Percentiles rank a stretch among this genome's conserved stretches.
Evolutionary conservation across 139 green algal genomes (phyloP).

Genomic region (Tetradesmus obliquus): DNA sequence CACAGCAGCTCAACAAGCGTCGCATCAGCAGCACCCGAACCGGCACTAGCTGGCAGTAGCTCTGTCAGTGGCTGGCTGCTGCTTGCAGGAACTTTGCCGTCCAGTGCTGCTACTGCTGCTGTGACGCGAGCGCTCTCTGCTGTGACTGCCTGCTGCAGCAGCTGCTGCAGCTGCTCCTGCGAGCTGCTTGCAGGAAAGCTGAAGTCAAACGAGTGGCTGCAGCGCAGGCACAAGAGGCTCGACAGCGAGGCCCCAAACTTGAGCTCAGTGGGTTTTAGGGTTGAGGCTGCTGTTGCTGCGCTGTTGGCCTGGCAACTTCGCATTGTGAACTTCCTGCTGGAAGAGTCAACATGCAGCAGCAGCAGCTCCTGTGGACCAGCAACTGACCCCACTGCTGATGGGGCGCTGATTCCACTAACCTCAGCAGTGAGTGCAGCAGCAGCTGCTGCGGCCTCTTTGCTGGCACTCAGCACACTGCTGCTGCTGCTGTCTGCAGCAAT

Average conservation of each 20-base stretch:
- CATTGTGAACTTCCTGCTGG: conserved; percentile 48
- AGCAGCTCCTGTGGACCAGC: conserved; percentile 41
- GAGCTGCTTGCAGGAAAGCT: conserved; percentile 31
- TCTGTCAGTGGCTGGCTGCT: background rate
- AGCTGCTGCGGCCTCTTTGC: conserved; percentile 5
- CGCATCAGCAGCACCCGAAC: background rate
- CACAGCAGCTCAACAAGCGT: conserved; percentile 14
- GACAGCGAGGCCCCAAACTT: conserved; percentile 45
- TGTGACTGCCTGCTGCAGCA: background rate
- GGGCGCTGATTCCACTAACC: background rate
- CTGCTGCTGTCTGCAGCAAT: conserved; percentile 31
- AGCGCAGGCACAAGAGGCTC: conserved; percentile 32
- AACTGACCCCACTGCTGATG: background rate
- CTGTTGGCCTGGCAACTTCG: conserved; percentile 15
- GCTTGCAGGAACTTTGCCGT: background rate
- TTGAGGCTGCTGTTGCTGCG: background rate
- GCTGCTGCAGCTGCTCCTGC: conserved; percentile 12
- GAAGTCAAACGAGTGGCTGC: conserved; percentile 48
- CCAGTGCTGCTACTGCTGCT: conserved; percentile 24
- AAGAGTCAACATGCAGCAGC: conserved; percentile 61
- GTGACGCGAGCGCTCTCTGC: background rate
- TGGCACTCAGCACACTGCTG: background rate
- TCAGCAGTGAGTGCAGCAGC: background rate
- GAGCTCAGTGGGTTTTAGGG: conserved; percentile 49
- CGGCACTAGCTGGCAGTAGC: background rate